Evolutionary conservation across 345 rosid genomes (phyloP).

Genomic region (Dimocarpus longan): DNA sequence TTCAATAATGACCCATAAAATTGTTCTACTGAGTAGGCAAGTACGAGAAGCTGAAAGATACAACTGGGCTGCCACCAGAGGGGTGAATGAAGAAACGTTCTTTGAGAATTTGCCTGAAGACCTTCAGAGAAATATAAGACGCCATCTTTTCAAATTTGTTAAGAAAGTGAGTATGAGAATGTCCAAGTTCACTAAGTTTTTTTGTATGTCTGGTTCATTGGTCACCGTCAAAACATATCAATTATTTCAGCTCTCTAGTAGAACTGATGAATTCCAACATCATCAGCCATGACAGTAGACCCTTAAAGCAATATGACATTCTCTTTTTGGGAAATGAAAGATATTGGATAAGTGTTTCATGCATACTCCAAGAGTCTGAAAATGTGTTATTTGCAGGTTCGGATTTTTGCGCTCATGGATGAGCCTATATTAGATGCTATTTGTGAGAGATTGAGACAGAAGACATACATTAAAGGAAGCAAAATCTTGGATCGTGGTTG

Average conservation of each 20-base stretch:
- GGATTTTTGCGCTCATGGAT: slow-evolving; percentile 73
- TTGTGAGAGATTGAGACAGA: slow-evolving; percentile 72
- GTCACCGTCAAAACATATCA: slow-evolving; percentile 4
- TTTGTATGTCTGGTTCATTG: background rate
- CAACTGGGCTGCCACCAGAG: slow-evolving; percentile 91
- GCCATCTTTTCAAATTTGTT: slow-evolving; percentile 81
- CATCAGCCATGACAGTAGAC: background rate
- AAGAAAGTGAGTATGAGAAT: slow-evolving; percentile 54
- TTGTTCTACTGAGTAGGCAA: slow-evolving; percentile 48
- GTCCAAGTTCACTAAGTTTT: background rate
- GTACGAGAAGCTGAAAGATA: slow-evolving; percentile 83
- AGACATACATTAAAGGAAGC: slow-evolving; percentile 68
- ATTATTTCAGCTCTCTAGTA: background rate
- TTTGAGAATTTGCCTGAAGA: slow-evolving; percentile 85
- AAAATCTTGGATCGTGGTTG: slow-evolving; percentile 55
- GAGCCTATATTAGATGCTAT: slow-evolving; percentile 68
- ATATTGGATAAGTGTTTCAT: background rate
- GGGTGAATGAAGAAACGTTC: slow-evolving; percentile 74
- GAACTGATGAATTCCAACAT: background rate
- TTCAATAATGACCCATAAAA: slow-evolving; percentile 9
- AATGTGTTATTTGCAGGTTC: slow-evolving; percentile 49
- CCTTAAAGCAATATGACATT: background rate
- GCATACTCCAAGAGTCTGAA: background rate
- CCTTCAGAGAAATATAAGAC: slow-evolving; percentile 84
- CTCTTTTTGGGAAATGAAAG: background rate